Evolutionary conservation across 345 rosid genomes (phyloP), one percentile per base, ranked within the genome.

Genomic region (Leavenworthia alabamica): DNA sequence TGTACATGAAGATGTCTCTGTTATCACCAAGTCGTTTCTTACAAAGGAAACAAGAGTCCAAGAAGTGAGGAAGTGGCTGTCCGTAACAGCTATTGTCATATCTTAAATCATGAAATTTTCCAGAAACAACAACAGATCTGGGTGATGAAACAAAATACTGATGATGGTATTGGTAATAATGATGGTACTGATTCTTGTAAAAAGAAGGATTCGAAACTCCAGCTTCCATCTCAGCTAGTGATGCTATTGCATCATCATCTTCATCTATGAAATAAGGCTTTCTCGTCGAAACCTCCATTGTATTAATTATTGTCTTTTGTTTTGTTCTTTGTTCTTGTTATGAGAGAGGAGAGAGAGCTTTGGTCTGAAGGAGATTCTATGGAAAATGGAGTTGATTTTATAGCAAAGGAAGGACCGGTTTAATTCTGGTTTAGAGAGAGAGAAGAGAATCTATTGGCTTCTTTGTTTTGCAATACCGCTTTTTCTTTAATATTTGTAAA

Each of bases 1-100:
- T 88, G 77, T 88, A 88, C 96, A 85, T 88, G 76, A 81, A 88
- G 82, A 88, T 88, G 78, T 88, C 96, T 59, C 61, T 72, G 81
- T 83, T 83, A 56, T 66, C 63, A 37, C 87, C 83, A 22, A 88
- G 79, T 8, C 76, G 84, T 33, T 83, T 88, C 76, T 80, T 83
- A 73, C 96, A 88, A 32, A 62, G 81, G 59, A 60, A 80, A 69
- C 96, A 88, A 31, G 87, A 58, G 42, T 81, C 89, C 79, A 88
- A 42, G 83, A 88, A 88, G 72, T 83, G 78, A 59, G 84, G 72
- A 16, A 54, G 82, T 13, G 73, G 83, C 13, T 57, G 66, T 52
- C 55, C 47, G 33, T 13, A 68, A 49, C 5, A 67, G 64, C 45
- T 49, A 5, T 52, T 61, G 62, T 85, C 83, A 45, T 32, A 79